A percentile compares a stretch with the other conserved stretches of the same genome.
Evolutionary conservation across 2,329 filamentous ascomycete species (phyloP).

Genomic region (Trichophyton verrucosum): DNA sequence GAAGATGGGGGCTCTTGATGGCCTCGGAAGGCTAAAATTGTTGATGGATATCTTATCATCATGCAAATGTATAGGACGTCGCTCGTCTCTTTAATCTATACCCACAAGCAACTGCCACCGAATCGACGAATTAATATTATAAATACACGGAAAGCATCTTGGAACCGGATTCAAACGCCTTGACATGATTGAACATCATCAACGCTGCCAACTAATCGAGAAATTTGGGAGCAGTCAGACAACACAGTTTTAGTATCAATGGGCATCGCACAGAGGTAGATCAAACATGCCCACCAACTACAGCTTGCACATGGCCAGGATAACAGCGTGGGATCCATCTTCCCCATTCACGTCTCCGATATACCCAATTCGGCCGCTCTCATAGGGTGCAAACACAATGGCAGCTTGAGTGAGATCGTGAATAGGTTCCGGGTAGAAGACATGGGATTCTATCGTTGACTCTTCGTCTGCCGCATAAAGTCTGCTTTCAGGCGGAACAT

Average conservation of each 20-base stretch:
- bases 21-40: no score
- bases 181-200: no score
- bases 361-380: neutral
- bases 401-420: neutral
- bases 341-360: neutral
- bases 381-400: neutral
- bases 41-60: no score
- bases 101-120: no score
- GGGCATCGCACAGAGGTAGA: neutral
- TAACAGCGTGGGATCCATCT: neutral
- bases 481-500: neutral
- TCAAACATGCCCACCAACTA: neutral
- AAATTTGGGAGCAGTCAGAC: neutral
- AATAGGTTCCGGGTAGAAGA: neutral
- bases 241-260: neutral
- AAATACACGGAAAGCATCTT: no score
- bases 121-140: no score
- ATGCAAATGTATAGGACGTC: no score
- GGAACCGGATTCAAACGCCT: no score
- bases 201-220: no score
- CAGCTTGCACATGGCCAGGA: neutral
- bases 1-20: no score
- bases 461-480: neutral
- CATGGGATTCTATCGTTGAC: neutral
- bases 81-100: no score